A percentile compares a stretch with the other conserved stretches of the same genome.
Evolutionary conservation across 139 green algal genomes (phyloP).

Genomic region (Picochlorum costavermella): DNA sequence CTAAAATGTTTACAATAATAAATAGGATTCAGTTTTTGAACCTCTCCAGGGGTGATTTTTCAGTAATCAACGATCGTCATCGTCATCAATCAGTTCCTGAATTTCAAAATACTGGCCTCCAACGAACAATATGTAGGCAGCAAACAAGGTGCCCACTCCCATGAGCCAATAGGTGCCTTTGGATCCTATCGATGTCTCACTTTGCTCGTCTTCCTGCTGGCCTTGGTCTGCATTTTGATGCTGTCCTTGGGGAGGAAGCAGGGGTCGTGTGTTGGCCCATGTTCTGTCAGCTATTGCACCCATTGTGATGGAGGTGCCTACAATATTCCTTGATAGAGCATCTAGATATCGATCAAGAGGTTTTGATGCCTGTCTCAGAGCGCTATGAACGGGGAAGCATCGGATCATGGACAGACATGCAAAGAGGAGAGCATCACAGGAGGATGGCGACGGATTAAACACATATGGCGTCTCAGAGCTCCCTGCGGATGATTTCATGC

Average conservation of each 20-base stretch:
- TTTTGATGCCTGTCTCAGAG: slow-evolving; percentile 8
- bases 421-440: slow-evolving; percentile 13
- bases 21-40: not conserved
- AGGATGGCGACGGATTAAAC: slow-evolving; percentile 15
- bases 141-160: slow-evolving; percentile 19
- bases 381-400: slow-evolving; percentile 16
- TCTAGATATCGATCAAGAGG: slow-evolving; percentile 12
- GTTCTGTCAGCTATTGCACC: slow-evolving; percentile 5
- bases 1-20: not conserved
- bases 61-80: not conserved
- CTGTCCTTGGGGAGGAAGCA: not conserved
- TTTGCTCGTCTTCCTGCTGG: not conserved
- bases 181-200: slow-evolving; percentile 1
- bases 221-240: not conserved
- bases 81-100: slow-evolving; percentile 4
- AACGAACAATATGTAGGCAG: slow-evolving; percentile 12
- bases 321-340: not conserved
- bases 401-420: slow-evolving; percentile 22
- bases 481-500: not conserved
- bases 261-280: not conserved
- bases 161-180: slow-evolving; percentile 24
- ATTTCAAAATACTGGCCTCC: slow-evolving; percentile 25
- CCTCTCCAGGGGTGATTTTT: not conserved
- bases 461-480: slow-evolving; percentile 3
- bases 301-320: not conserved